A percentile compares a stretch with the other conserved stretches of the same genome.
These are phyloP conservation scores for Cladophialophora psammophila DNA, from an alignment of 2,329 filamentous ascomycete genomes.

Conservation along the genomic window DNA sequence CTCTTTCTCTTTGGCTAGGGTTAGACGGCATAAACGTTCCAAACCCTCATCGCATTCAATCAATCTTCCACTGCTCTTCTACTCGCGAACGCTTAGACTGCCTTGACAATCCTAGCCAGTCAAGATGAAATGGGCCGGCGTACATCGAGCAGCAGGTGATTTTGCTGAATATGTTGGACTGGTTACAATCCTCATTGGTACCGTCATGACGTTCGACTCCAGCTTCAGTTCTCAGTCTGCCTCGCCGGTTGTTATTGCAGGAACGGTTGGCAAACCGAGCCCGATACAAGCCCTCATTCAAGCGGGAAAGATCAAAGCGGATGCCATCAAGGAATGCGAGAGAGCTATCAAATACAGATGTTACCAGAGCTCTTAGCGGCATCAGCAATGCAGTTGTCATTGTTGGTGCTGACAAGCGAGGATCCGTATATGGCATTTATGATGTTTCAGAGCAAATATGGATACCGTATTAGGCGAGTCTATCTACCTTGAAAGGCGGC, in stretches of 20 bases:
- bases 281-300: constrained; percentile 66
- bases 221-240: constrained; percentile 56
- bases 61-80: constrained; percentile 14
- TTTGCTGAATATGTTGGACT: constrained; percentile 73
- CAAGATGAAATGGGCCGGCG: constrained; percentile 70
- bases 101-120: constrained; percentile 59
- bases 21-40: constrained; percentile 1
- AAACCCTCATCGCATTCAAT: constrained; percentile 18
- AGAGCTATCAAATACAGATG: constrained; percentile 69
- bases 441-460: constrained; percentile 76
- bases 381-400: constrained; percentile 69
- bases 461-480: constrained; percentile 55
- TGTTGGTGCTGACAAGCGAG: constrained; percentile 71
- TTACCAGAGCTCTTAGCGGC: constrained; percentile 63
- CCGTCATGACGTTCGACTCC: constrained; percentile 60
- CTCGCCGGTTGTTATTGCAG: constrained; percentile 68
- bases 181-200: constrained; percentile 72
- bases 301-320: constrained; percentile 64
- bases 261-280: constrained; percentile 70
- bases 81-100: constrained; percentile 17
- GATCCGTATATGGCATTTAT: constrained; percentile 74
- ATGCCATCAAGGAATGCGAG: constrained; percentile 70
- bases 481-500: neutral
- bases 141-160: constrained; percentile 71
- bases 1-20: constrained; percentile 13